These are phyloP conservation scores for Podospora pseudocomata DNA, from an alignment of 495 filamentous ascomycete genomes.

Conservation along the genomic window DNA sequence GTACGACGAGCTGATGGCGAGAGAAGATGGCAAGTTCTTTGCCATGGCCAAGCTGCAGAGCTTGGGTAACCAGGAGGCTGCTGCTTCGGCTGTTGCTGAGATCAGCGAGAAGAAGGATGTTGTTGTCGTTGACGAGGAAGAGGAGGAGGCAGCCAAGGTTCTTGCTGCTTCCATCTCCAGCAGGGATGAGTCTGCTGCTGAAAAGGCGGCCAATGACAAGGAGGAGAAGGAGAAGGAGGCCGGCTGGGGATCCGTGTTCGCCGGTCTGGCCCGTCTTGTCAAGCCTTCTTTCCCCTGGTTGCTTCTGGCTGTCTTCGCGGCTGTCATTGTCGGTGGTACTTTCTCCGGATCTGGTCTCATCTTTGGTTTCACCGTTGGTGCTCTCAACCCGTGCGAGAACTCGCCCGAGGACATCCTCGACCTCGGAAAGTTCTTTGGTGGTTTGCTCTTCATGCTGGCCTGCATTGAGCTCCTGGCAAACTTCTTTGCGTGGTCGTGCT, in stretches of 20 bases:
- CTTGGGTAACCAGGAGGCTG: slow-evolving; percentile 35
- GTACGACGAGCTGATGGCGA: slow-evolving; percentile 59
- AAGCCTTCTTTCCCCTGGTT: slow-evolving; percentile 9
- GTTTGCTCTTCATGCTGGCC: slow-evolving; percentile 89
- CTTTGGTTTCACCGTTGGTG: slow-evolving; percentile 31
- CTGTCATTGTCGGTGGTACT: slow-evolving; percentile 27
- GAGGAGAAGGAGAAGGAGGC: slow-evolving; percentile 30
- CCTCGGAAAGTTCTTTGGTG: slow-evolving; percentile 75
- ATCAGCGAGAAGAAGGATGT: neutral
- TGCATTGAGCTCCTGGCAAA: slow-evolving; percentile 68
- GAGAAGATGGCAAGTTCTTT: slow-evolving; percentile 51
- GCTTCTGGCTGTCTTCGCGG: slow-evolving; percentile 20
- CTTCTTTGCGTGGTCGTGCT: slow-evolving; percentile 59
- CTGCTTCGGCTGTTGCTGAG: neutral
- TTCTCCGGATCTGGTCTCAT: slow-evolving; percentile 35
- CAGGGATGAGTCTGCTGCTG: neutral
- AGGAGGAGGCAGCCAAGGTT: neutral
- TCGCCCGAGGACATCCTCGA: slow-evolving; percentile 45
- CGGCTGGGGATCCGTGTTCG: slow-evolving; percentile 17
- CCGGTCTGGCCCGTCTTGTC: slow-evolving; percentile 20
- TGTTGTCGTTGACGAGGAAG: neutral
- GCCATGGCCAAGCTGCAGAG: slow-evolving; percentile 50
- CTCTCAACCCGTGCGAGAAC: slow-evolving; percentile 35
- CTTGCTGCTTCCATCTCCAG: neutral
- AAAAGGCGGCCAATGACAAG: neutral